phyloP scores from a whole-genome alignment of 73 alveolate genomes.

The Paramecium tetraurelia region DNA sequence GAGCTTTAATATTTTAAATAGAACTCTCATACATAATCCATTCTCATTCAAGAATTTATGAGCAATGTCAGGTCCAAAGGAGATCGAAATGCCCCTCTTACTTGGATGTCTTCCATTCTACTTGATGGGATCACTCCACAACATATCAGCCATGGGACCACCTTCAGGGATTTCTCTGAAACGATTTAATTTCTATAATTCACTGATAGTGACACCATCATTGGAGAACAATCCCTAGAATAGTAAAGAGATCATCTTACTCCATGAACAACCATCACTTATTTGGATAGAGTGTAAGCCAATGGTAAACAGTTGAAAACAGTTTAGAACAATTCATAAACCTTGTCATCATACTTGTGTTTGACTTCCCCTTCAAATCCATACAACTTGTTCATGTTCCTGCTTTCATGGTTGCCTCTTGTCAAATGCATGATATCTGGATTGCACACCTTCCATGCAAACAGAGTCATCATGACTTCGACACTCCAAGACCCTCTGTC shows the following conservation, averaged over 20 bases:
- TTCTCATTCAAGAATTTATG: slow-evolving; percentile 86
- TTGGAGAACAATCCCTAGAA: slow-evolving; percentile 87
- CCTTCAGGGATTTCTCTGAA: slow-evolving; percentile 92
- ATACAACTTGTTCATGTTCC: slow-evolving; percentile 85
- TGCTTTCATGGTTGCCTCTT: slow-evolving; percentile 97
- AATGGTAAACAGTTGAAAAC: slow-evolving; percentile 90
- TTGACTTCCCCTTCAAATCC: slow-evolving; percentile 98
- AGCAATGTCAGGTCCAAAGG: slow-evolving; percentile 98
- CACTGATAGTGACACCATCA: slow-evolving; percentile 94
- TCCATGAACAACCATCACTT: slow-evolving; percentile 96
- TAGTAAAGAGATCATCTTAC: not conserved
- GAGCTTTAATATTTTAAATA: not conserved
- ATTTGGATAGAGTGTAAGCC: slow-evolving; percentile 85
- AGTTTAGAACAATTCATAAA: slow-evolving; percentile 83
- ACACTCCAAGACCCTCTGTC: slow-evolving; percentile 98
- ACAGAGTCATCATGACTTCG: slow-evolving; percentile 89
- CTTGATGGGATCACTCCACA: slow-evolving; percentile 98
- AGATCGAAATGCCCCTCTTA: slow-evolving; percentile 95
- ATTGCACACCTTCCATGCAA: slow-evolving; percentile 92
- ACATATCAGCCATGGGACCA: slow-evolving; percentile 80
- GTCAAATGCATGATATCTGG: slow-evolving; percentile 93
- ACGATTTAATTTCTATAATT: slow-evolving; percentile 85
- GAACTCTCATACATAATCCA: slow-evolving; percentile 66
- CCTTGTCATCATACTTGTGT: slow-evolving; percentile 86
- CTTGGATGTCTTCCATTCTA: slow-evolving; percentile 92